Conservation (phyloP, 2,329 filamentous ascomycete genomes). For the Pseudogymnoascus sp. region DNA sequence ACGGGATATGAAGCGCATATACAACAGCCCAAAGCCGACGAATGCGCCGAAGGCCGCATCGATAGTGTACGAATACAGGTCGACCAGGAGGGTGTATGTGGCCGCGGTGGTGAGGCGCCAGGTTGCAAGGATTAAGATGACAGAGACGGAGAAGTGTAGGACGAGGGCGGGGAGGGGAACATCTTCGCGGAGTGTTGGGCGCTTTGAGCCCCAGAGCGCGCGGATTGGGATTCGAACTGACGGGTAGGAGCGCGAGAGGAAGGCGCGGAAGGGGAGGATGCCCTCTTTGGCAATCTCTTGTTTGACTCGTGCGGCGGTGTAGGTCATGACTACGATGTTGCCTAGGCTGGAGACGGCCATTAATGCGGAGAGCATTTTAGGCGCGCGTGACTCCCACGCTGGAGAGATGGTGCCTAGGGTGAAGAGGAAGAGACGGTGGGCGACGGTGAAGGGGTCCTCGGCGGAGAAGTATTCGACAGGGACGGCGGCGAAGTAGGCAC, state of each 20-base stretch:
- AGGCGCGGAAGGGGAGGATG: slow-evolving; percentile 42
- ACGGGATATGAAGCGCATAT: slow-evolving; percentile 22
- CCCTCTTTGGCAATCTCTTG: slow-evolving; percentile 56
- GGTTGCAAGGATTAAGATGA: slow-evolving; percentile 14
- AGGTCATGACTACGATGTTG: slow-evolving; percentile 52
- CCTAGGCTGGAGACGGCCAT: slow-evolving; percentile 48
- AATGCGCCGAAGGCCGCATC: slow-evolving; percentile 29
- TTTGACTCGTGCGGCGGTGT: slow-evolving; percentile 48
- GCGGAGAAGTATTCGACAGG: slow-evolving; percentile 23
- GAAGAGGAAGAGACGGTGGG: slow-evolving; percentile 31
- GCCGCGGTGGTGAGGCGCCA: slow-evolving; percentile 19
- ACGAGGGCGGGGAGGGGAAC: slow-evolving; percentile 29
- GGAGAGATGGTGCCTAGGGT: slow-evolving; percentile 29
- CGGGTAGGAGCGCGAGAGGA: slow-evolving; percentile 33
- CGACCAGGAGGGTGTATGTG: slow-evolving; percentile 29
- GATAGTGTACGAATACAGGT: slow-evolving; percentile 36
- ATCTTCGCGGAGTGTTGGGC: slow-evolving; percentile 23
- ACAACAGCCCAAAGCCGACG: slow-evolving; percentile 29
- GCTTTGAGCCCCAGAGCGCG: slow-evolving; percentile 24
- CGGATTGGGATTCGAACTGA: slow-evolving; percentile 6
- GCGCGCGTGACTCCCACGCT: slow-evolving; percentile 16
- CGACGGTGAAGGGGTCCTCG: slow-evolving; percentile 24
- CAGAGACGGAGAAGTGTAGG: neutral
- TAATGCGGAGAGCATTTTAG: slow-evolving; percentile 40
- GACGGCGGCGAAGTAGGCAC: slow-evolving; percentile 38